phyloP scores from a whole-genome alignment of 305 asterid species.

The Solanum hybrid region DNA sequence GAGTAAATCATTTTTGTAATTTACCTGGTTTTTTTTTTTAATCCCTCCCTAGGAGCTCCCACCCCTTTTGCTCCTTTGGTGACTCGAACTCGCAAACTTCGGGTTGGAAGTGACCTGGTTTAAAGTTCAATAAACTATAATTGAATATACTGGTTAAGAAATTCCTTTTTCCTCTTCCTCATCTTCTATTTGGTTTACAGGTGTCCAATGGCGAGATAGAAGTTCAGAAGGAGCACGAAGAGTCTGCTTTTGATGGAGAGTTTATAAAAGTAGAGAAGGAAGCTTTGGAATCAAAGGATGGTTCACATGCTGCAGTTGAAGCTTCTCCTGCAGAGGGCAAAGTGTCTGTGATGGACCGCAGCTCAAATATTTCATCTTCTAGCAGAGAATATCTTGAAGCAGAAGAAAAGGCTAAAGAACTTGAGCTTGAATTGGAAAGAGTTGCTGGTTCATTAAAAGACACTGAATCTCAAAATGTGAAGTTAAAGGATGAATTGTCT shows the following conservation, averaged over 20 bases:
- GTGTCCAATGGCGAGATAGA: conserved; percentile 15
- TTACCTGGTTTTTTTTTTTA: no score
- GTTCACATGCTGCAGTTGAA: conserved; percentile 18
- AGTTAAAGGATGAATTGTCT: conserved; percentile 46
- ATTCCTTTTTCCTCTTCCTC: background rate
- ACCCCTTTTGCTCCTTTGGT: no score
- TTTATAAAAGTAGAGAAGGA: conserved; percentile 86
- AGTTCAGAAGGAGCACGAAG: conserved; percentile 42
- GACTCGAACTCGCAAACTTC: no score
- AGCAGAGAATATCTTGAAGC: conserved; percentile 62
- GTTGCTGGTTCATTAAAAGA: conserved; percentile 38
- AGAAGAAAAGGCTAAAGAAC: conserved; percentile 57
- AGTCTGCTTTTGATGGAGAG: conserved; percentile 53
- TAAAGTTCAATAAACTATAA: background rate
- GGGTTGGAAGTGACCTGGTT: background rate
- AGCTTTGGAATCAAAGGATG: conserved; percentile 17
- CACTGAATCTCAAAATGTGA: conserved; percentile 49
- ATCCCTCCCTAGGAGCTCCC: no score
- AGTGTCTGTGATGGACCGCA: conserved; percentile 13
- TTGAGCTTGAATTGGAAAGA: conserved; percentile 52
- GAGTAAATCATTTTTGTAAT: background rate
- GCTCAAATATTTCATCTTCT: conserved; percentile 16
- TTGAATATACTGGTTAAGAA: background rate
- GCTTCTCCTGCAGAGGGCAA: conserved; percentile 20
- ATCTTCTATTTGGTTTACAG: background rate